Evolutionary conservation across 2,329 filamentous ascomycete genomes (phyloP), one percentile per base, ranked within the genome.

Genomic region (Leptographium lundbergii): DNA sequence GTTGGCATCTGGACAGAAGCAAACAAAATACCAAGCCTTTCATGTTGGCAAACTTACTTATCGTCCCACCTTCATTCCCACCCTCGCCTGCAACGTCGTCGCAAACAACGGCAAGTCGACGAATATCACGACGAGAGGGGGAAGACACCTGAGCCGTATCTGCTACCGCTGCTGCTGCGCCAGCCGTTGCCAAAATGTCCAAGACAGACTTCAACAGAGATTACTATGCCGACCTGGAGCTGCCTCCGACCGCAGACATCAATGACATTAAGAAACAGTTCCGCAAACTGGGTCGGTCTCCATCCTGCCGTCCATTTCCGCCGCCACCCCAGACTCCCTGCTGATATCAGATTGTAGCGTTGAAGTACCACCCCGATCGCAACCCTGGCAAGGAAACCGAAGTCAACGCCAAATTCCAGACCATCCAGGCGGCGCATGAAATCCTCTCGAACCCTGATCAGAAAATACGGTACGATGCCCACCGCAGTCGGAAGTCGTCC

Each of bases 331-430:
- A 39, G 17, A 24, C 13, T 17, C 32, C 22, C 14, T 29, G 13
- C 27, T 51, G 9, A 42, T 29, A 19, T 42, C 39, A 47, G 39
- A 56, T 34, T 58, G 62, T 25, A 90, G 90, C 90, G 54, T 77
- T 95, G 54, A 88, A 88, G 70, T 95, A 88, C 67, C 91, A 96
- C 68, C 91, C 91, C 9, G 91, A 96, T 70, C 86, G 91, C 61
- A 95, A 96, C 68, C 89, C 87, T 13, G 91, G 91, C 57, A 83
- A 82, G 67, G 90, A 95, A 72, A 74, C 81, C 60, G 89, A 92
- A 67, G 87, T 87, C 68, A 89, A 88, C 64, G 78, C 86, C 36
- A 88, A 89, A 67, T 96, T 96, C 67, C 88, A 95, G 70, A 81
- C 86, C 56, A 95, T 96, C 55, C 89, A 95, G 71, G 83, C 87